phyloP scores from a whole-genome alignment of 2,329 filamentous ascomycete species.

The Cladosporium colombiae region DNA sequence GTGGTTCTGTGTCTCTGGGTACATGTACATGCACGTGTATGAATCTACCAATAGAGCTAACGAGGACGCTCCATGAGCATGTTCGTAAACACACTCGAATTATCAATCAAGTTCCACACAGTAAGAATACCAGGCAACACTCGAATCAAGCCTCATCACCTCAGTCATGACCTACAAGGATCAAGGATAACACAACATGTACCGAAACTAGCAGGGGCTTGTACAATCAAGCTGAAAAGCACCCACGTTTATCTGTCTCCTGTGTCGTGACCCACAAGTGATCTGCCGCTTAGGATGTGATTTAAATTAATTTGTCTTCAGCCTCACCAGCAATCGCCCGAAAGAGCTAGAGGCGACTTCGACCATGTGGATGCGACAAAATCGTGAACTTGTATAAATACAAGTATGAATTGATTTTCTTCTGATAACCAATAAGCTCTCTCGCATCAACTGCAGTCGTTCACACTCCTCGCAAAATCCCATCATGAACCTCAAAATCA shows the following conservation, averaged over 20 bases:
- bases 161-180: background rate
- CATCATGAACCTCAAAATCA: conserved; percentile 5
- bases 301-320: background rate
- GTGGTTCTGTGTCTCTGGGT: too few relatives aligned
- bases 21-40: too few relatives aligned
- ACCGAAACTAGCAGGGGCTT: background rate
- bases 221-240: background rate
- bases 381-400: background rate
- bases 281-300: background rate
- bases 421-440: too few relatives aligned
- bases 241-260: background rate
- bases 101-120: too few relatives aligned
- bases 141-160: background rate
- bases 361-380: background rate
- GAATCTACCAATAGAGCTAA: too few relatives aligned
- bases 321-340: background rate
- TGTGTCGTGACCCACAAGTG: background rate
- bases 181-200: background rate
- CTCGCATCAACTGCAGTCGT: background rate
- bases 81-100: too few relatives aligned
- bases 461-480: background rate
- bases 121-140: background rate
- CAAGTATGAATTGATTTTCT: too few relatives aligned
- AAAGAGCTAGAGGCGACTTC: background rate
- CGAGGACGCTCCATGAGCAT: too few relatives aligned